These are phyloP conservation scores for Paradendryphiella salina DNA, from an alignment of 2,329 filamentous ascomycete genomes.

Conservation along the genomic window DNA sequence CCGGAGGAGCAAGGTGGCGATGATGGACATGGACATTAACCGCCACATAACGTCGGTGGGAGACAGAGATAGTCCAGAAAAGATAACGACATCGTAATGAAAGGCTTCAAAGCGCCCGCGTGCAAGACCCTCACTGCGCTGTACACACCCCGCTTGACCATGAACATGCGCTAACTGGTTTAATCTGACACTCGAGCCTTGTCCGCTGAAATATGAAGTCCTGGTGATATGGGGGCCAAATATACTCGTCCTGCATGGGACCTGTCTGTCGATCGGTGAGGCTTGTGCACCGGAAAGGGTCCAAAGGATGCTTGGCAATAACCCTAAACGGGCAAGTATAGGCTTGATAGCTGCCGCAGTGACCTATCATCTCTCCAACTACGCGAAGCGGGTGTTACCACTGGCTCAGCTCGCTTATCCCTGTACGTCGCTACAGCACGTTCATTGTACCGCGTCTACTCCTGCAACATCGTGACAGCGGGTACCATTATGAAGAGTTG, in stretches of 20 bases:
- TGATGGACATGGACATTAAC: slow-evolving; percentile 80
- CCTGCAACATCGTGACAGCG: not conserved
- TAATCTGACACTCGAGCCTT: not conserved
- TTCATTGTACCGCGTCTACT: not conserved
- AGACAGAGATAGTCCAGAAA: slow-evolving; percentile 13
- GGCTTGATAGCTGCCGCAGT: not conserved
- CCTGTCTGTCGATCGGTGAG: slow-evolving; percentile 5
- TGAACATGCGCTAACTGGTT: not conserved
- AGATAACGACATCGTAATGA: slow-evolving; percentile 19
- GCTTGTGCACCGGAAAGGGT: not conserved
- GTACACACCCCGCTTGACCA: not conserved
- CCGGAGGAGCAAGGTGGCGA: slow-evolving; percentile 75
- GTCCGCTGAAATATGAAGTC: not conserved
- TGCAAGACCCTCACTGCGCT: slow-evolving; percentile 5
- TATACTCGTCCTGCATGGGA: not conserved
- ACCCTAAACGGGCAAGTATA: slow-evolving; percentile 2
- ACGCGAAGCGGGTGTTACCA: slow-evolving; percentile 3
- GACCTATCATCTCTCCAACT: slow-evolving; percentile 2
- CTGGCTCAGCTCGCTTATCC: slow-evolving; percentile 13
- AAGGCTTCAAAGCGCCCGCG: slow-evolving; percentile 11
- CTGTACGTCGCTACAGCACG: not conserved
- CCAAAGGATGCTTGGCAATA: slow-evolving; percentile 6
- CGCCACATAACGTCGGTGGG: not conserved
- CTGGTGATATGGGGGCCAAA: not conserved
- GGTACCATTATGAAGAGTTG: not conserved